Base-by-base conservation (phyloP, 495 filamentous ascomycete genomes). In the Talaromyces ruber region DNA sequence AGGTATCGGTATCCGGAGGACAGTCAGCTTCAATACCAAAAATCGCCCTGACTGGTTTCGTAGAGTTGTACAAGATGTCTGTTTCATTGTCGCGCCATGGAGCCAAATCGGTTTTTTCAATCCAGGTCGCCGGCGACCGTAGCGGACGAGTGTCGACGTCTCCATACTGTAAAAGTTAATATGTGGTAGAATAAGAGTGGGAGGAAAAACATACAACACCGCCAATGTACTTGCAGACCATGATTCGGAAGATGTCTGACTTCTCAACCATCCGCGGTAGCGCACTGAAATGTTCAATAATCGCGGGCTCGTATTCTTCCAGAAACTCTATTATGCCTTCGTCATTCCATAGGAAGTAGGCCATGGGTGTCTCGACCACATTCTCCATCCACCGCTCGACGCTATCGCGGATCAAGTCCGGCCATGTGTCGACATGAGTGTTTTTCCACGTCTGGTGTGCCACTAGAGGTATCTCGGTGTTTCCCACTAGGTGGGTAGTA, bases 371-470 rank as follows among this genome's bases (percentile, higher is more conserved):
- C 4, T 55, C 55, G 29, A 55, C 34, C 11, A 64, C 59, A 16
- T 52, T 55, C 32, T 54, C 34, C 24, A 67, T 37, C 65, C 65
- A 67, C 50, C 39, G 26, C 56, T 67, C 65, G 8, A 65, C 60
- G 25, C 65, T 61, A 16, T 65, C 60, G 18, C 57, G 43, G 12
- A 65, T 39, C 22, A 54, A 45, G 5, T 55, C 45, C 6, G 60
- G 54, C 64, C 64, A 67, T n/a, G 57, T 63, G 37, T 59, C 56
- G 18, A 65, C 39, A 18, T 56, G 30, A 28, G 63, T 65, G 34
- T 63, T 62, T 47, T 67, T 67, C 65, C 65, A 67, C 5, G 63
- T 67, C 30, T 67, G 65, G 34, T 67, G 65, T 21, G 65, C 61
- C 22, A 67, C 58, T n/a, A 63, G 57, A 12, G 65, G 65, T 32